Percentiles rank a stretch among this genome's conserved stretches.
Conservation (phyloP, 805 yeast genomes). For the Candida michaelii region DNA sequence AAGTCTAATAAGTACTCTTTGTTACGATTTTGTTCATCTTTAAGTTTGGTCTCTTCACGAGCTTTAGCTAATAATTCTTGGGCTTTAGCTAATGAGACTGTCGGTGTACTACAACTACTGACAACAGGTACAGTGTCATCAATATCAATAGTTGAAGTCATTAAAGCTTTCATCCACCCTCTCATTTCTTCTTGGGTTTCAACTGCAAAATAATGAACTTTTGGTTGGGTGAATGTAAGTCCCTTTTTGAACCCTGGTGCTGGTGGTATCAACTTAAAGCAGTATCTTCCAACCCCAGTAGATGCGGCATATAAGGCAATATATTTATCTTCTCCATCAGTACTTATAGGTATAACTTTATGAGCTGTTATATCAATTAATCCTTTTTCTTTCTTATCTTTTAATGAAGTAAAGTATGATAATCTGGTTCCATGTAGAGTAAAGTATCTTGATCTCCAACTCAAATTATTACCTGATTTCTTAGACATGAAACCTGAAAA, state of each 20-base stretch:
- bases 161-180: conserved; percentile 90
- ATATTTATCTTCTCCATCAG: conserved; percentile 61
- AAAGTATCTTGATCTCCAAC: conserved; percentile 88
- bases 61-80: conserved; percentile 83
- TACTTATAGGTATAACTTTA: conserved; percentile 69
- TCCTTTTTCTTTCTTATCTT: conserved; percentile 86
- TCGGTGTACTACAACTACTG: conserved; percentile 93
- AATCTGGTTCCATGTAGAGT: conserved; percentile 89
- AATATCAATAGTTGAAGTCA: conserved; percentile 94
- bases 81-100: conserved; percentile 83
- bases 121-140: conserved; percentile 92
- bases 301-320: conserved; percentile 88
- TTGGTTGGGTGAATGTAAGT: conserved; percentile 92
- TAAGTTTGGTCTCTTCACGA: conserved; percentile 65
- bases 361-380: conserved; percentile 95
- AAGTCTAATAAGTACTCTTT: conserved; percentile 22
- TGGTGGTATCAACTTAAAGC: conserved; percentile 93
- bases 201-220: conserved; percentile 93
- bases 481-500: conserved; percentile 96
- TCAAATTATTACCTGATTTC: conserved; percentile 72
- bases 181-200: conserved; percentile 90
- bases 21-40: conserved; percentile 50
- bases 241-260: conserved; percentile 97
- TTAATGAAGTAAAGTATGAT: conserved; percentile 77
- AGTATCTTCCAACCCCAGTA: conserved; percentile 89